phyloP scores from a whole-genome alignment of 108 stramenopile genomes.

The Bacterosira constricta region DNA sequence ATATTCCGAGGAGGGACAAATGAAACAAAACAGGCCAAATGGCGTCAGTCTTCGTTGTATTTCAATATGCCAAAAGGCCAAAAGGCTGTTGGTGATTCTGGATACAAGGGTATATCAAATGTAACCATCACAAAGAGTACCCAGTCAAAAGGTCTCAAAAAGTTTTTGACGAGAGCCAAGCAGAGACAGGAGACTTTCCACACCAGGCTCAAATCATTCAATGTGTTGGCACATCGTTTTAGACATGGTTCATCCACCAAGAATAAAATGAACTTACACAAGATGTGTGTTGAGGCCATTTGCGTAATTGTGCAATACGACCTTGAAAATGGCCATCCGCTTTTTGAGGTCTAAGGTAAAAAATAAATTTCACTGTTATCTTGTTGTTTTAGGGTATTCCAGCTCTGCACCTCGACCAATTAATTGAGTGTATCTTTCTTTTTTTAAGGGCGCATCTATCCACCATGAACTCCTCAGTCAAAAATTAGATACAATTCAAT shows the following conservation, averaged over 20 bases:
- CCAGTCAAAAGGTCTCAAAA: neutral
- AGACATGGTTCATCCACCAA: constrained; percentile 14
- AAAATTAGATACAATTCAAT: too few relatives aligned
- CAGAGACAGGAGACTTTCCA: constrained; percentile 51
- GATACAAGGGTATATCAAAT: neutral
- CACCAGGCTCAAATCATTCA: constrained; percentile 33
- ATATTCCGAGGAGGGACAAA: constrained; percentile 13
- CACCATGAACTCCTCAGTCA: too few relatives aligned
- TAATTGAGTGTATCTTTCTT: too few relatives aligned
- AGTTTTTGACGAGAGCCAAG: constrained; percentile 9
- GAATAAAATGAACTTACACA: constrained; percentile 30
- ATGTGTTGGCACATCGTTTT: constrained; percentile 18
- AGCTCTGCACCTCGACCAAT: too few relatives aligned
- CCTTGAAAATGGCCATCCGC: constrained; percentile 31
- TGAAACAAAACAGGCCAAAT: neutral
- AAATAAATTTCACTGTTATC: too few relatives aligned
- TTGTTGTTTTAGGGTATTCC: too few relatives aligned
- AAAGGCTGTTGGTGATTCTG: neutral
- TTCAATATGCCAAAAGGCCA: neutral
- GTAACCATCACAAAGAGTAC: neutral
- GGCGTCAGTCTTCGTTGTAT: neutral
- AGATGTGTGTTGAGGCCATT: constrained; percentile 41
- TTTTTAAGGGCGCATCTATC: too few relatives aligned
- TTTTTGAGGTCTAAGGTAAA: constrained; percentile 35
- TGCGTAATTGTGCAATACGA: constrained; percentile 50